phyloP scores from a whole-genome alignment of 73 alveolate genomes.

The Paramecium octaurelia region DNA sequence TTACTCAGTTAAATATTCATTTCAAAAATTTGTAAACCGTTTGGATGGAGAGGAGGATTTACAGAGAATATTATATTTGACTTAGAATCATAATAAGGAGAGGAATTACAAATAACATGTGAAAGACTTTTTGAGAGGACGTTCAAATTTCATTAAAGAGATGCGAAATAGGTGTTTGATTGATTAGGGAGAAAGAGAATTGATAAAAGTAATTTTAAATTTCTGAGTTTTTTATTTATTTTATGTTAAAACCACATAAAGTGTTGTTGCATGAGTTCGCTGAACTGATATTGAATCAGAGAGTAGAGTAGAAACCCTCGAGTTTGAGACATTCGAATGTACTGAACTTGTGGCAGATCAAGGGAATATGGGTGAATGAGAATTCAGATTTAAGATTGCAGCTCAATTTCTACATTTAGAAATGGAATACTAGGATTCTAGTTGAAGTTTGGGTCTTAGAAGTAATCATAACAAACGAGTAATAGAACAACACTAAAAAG shows the following conservation, averaged over 20 bases:
- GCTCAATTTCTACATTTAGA: neutral
- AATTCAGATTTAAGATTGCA: neutral
- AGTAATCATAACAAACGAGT: conserved; percentile 6
- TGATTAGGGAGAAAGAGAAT: neutral
- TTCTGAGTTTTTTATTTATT: neutral
- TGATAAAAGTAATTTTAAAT: neutral
- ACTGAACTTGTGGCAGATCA: neutral
- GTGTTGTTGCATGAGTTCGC: neutral
- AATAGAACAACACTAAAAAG: neutral
- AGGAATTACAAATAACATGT: neutral
- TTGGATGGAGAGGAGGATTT: neutral
- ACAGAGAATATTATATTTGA: neutral
- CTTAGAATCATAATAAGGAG: neutral
- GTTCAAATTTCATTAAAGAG: neutral
- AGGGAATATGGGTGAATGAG: neutral
- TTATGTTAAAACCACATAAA: neutral
- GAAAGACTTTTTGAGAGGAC: neutral
- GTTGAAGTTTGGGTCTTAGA: conserved; percentile 1
- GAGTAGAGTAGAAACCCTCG: neutral
- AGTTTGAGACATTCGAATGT: neutral
- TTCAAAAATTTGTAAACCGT: neutral
- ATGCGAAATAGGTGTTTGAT: neutral
- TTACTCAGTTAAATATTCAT: neutral
- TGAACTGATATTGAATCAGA: neutral
- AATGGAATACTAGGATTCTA: neutral